Evolutionary conservation across 2,329 filamentous ascomycete species (phyloP), one percentile per base, ranked within the genome.

Genomic region (Iodosphaeria phyllophila): DNA sequence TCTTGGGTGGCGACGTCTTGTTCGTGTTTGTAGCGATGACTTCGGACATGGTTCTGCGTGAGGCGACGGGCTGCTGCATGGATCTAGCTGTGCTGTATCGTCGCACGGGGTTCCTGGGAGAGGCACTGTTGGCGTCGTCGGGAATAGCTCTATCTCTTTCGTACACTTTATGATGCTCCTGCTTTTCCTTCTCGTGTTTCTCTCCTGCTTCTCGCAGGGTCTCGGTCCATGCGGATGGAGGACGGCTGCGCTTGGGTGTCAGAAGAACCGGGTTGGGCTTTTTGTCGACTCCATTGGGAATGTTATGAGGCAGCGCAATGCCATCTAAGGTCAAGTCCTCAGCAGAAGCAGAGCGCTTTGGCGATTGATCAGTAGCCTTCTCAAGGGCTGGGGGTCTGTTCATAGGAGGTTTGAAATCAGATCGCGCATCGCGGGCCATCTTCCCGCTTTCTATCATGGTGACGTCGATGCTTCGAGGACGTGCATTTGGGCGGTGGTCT

Each of bases 131-230:
- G n/a, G n/a, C n/a, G n/a, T n/a, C n/a, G n/a, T n/a, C n/a, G n/a
- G n/a, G 10, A 36, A 27, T 16, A 27, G 11, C 6, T 39, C 28
- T 20, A n/a, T 39, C 28, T 18, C 26, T 29, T 24, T 31, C 37
- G 17, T 30, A 20, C 10, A 27, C 25, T 16, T 32, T 32, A 20
- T 29, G 25, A 11, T 30, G 32, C 18, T 34, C 30, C 10, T 33
- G 31, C 26, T 35, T 39, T 11, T 40, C 36, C 5, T 34, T 34
- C 23, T 36, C 39, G 12, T 35, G 20, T 28, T 43, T 39, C 8
- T 36, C 35, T 22, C 39, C 37, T 10, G 40, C 30, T 11, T 44
- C 37, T n/a, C 38, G 42, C n/a, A 46, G 35, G 26, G 36, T 42
- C 20, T 30, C 40, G 17, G 43, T 39, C 33, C 37, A 42, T 3